Evolutionary conservation across 1,284 basidiomycete genomes (phyloP).

Genomic region (Coniferiporia sulphurascens): DNA sequence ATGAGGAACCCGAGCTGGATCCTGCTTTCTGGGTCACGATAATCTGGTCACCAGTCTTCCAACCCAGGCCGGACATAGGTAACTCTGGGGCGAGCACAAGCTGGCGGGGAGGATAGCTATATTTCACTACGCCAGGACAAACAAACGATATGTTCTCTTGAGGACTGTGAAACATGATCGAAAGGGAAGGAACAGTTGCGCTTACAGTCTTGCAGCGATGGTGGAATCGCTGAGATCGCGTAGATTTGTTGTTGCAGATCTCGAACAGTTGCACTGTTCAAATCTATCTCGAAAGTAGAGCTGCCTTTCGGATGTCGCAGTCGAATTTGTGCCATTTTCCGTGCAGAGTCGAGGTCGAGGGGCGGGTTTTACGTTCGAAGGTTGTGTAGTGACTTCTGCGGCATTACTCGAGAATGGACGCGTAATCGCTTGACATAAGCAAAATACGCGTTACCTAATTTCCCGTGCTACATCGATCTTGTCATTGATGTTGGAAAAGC

Average conservation of each 20-base stretch:
- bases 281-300: conserved; percentile 69
- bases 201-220: conserved; percentile 74
- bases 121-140: conserved; percentile 55
- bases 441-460: too few relatives aligned
- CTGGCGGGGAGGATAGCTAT: conserved; percentile 76
- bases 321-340: conserved; percentile 28
- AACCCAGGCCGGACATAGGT: conserved; percentile 68
- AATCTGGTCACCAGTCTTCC: conserved; percentile 76
- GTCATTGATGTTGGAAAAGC: too few relatives aligned
- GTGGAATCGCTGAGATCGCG: conserved; percentile 61
- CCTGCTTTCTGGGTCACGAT: conserved; percentile 58
- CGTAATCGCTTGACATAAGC: too few relatives aligned
- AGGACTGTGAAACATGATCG: background rate
- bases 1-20: conserved; percentile 12
- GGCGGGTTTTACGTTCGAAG: too few relatives aligned
- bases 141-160: background rate
- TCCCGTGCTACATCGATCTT: too few relatives aligned
- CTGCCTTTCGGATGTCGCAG: conserved; percentile 51
- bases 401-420: too few relatives aligned
- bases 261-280: conserved; percentile 57
- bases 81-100: conserved; percentile 70
- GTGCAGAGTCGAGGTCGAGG: too few relatives aligned
- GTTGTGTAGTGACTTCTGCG: too few relatives aligned
- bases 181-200: conserved; percentile 17
- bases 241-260: conserved; percentile 73